Evolutionary conservation across 2,329 filamentous ascomycete species (phyloP), one percentile per base, ranked within the genome.

Genomic region (Erysiphe neolycopersici): DNA sequence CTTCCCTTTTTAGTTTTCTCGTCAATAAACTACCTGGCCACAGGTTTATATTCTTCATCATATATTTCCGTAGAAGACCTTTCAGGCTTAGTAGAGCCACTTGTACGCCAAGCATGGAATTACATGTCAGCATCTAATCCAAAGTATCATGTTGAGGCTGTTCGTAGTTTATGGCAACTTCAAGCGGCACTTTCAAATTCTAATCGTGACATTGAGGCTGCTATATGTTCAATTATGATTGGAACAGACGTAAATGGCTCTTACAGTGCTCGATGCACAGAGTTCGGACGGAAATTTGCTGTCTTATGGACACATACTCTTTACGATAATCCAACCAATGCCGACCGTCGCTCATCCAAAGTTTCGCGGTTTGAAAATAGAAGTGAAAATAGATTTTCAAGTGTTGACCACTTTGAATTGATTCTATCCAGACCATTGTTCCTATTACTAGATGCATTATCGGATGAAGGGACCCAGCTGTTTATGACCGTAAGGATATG

Each of bases 71-170:
- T 57, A 5, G 53, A 59, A n/a, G 66, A 73, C 19, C 55, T 77
- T 42, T 76, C 66, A 44, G 66, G 62, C 44, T 61, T 92, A 9
- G 69, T 87, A 5, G 66, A 72, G 17, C 66, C 71, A 26, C 62
- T 95, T 18, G 74, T 89, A 14, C 64, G 65, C 1, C 69, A 76
- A 45, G 67, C 87, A 0, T 98, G 89, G 89, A 59, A 63, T 5
- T 83, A 81, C 53, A 61, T 98, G 35, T 80, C 83, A 0, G 76
- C 81, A n/a, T 67, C 75, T 12, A 76, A 77, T 48, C 84, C 85
- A 0, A 93, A 93, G 55, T 91, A 87, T 51, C 89, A 95, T 54
- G 85, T 98, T 30, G 91, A 98, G 61, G 77, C 84, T 16, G 81
- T 91, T 9, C 74, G 80, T 45, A 78, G 75, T 51, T 63, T 98